A percentile compares a stretch with the other conserved stretches of the same genome.
These are phyloP conservation scores for Boletus coccyginus DNA, from an alignment of 768 basidiomycete species.

Conservation along the genomic window DNA sequence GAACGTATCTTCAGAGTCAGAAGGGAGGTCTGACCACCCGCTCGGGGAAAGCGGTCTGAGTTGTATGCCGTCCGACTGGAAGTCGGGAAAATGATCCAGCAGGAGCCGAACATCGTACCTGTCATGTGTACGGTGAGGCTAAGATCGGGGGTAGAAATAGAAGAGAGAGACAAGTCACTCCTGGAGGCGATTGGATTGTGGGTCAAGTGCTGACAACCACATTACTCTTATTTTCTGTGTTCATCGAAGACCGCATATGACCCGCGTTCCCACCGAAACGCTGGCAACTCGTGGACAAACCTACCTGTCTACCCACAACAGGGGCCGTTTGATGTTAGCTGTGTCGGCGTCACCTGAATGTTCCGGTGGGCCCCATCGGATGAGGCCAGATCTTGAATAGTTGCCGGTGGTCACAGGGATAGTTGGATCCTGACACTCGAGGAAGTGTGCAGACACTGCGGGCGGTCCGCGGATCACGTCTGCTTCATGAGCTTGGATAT, in stretches of 20 bases:
- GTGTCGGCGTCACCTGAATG: slow-evolving; percentile 6
- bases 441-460: slow-evolving; percentile 36
- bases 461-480: slow-evolving; percentile 58
- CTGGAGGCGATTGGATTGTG: background rate
- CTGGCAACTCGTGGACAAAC: slow-evolving; percentile 34
- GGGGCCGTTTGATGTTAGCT: background rate
- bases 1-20: too few species aligned
- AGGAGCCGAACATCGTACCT: slow-evolving; percentile 84
- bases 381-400: slow-evolving; percentile 32
- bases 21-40: too few species aligned
- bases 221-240: slow-evolving; percentile 8
- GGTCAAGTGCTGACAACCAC: slow-evolving; percentile 6
- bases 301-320: slow-evolving; percentile 84
- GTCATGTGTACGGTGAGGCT: slow-evolving; percentile 22
- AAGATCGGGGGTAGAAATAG: slow-evolving; percentile 5
- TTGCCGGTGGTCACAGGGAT: slow-evolving; percentile 2
- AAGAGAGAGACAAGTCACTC: slow-evolving; percentile 19
- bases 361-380: slow-evolving; percentile 30
- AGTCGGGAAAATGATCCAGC: slow-evolving; percentile 47
- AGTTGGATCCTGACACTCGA: slow-evolving; percentile 27
- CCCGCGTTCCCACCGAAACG: slow-evolving; percentile 5
- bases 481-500: slow-evolving; percentile 75
- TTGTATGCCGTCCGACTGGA: background rate
- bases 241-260: slow-evolving; percentile 1
- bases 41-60: too few species aligned